phyloP scores from a whole-genome alignment of 1,139 yeast species.

The Saccharomycopsis crataegensis region DNA sequence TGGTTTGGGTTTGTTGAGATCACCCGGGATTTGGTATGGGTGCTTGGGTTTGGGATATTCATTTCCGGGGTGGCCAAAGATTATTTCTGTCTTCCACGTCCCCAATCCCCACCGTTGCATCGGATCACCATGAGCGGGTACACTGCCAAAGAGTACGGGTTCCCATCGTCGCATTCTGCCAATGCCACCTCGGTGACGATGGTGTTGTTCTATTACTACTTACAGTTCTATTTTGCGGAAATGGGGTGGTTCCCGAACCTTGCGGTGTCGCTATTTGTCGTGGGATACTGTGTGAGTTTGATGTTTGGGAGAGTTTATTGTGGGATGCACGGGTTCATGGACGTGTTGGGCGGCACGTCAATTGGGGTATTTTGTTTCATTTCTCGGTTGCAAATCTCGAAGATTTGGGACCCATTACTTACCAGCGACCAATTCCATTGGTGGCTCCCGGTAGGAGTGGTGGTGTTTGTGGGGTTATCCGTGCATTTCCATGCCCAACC shows the following conservation, averaged over 20 bases:
- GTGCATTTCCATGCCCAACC: slow-evolving; percentile 77
- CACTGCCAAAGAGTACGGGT: slow-evolving; percentile 90
- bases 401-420: slow-evolving; percentile 32
- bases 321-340: slow-evolving; percentile 96
- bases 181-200: slow-evolving; percentile 80
- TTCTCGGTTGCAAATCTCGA: slow-evolving; percentile 34
- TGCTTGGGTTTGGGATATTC: slow-evolving; percentile 80
- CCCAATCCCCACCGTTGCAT: slow-evolving; percentile 85
- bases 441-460: slow-evolving; percentile 34
- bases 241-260: background rate
- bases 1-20: slow-evolving; percentile 70
- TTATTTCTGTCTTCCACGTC: slow-evolving; percentile 83
- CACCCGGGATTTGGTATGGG: slow-evolving; percentile 65
- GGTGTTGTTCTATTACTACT: slow-evolving; percentile 32
- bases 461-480: slow-evolving; percentile 39
- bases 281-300: slow-evolving; percentile 56
- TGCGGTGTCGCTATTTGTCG: slow-evolving; percentile 22
- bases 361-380: slow-evolving; percentile 50
- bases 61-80: slow-evolving; percentile 76
- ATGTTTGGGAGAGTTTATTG: slow-evolving; percentile 82
- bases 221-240: slow-evolving; percentile 18
- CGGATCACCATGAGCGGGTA: slow-evolving; percentile 84
- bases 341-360: slow-evolving; percentile 55
- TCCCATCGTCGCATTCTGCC: slow-evolving; percentile 89
- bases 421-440: slow-evolving; percentile 20